Percentiles rank a stretch among this genome's conserved stretches.
phyloP scores from a whole-genome alignment of 2,329 filamentous ascomycete genomes.

The Cytospora chrysosperma region DNA sequence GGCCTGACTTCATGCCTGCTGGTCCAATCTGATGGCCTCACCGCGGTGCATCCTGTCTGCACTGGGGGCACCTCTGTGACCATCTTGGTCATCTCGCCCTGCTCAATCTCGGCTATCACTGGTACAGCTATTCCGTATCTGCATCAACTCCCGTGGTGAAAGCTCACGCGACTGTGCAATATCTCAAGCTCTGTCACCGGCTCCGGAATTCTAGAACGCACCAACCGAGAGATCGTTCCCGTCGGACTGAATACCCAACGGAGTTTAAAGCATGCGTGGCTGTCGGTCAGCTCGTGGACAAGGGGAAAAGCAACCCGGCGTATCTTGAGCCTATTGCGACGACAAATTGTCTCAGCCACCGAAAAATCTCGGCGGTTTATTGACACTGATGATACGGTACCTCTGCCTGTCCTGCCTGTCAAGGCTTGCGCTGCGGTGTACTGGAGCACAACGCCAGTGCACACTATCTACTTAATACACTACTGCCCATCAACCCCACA shows the following conservation, averaged over 20 bases:
- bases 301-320: background rate
- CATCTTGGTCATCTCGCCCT: background rate
- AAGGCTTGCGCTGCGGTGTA: background rate
- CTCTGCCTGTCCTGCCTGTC: background rate
- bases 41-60: constrained; percentile 2
- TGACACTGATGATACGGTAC: background rate
- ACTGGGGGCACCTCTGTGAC: background rate
- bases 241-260: constrained; percentile 3
- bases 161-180: background rate
- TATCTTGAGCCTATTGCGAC: constrained; percentile 19
- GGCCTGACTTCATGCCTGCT: constrained; percentile 15
- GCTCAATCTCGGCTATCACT: background rate
- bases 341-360: constrained; percentile 24
- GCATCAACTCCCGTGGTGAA: background rate
- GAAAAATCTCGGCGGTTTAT: background rate
- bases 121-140: background rate
- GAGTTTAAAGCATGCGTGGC: constrained; percentile 3
- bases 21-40: constrained; percentile 8
- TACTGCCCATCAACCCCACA: background rate
- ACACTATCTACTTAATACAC: background rate
- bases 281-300: background rate
- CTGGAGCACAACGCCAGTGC: background rate
- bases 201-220: background rate
- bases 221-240: background rate
- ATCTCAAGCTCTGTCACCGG: background rate